Conservation (phyloP, 169 alveolate species). For the Plasmodium vinckei region DNA sequence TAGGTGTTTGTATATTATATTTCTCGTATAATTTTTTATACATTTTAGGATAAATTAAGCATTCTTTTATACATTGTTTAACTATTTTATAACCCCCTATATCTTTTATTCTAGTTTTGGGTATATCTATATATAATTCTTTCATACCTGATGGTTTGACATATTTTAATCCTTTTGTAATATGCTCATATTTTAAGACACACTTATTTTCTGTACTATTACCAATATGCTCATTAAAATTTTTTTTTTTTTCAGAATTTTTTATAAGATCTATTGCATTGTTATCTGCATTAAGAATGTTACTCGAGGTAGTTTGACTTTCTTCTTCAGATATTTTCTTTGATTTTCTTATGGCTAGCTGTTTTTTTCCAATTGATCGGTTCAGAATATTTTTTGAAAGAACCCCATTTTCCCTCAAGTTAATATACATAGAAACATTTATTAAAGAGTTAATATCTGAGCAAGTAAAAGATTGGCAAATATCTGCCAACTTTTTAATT, state of each 20-base stretch:
- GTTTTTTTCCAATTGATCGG: neutral
- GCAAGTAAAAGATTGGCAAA: conserved; percentile 90
- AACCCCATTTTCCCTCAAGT: conserved; percentile 25
- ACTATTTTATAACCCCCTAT: conserved; percentile 99
- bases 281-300: neutral
- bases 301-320: no score
- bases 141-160: conserved; percentile 85
- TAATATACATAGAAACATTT: conserved; percentile 77
- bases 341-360: neutral
- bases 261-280: neutral
- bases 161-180: conserved; percentile 74
- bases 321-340: neutral
- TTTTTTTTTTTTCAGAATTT: neutral
- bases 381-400: conserved; percentile 29
- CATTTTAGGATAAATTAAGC: conserved; percentile 98
- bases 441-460: conserved; percentile 88
- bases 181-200: conserved; percentile 39
- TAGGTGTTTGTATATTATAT: conserved; percentile 94
- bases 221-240: neutral
- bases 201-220: neutral
- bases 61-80: conserved; percentile 93
- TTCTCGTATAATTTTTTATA: conserved; percentile 91
- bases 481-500: conserved; percentile 77
- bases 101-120: conserved; percentile 96
- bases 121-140: conserved; percentile 92